phyloP scores from a whole-genome alignment of 2,329 filamentous ascomycete species.

The Oidium heveae region DNA sequence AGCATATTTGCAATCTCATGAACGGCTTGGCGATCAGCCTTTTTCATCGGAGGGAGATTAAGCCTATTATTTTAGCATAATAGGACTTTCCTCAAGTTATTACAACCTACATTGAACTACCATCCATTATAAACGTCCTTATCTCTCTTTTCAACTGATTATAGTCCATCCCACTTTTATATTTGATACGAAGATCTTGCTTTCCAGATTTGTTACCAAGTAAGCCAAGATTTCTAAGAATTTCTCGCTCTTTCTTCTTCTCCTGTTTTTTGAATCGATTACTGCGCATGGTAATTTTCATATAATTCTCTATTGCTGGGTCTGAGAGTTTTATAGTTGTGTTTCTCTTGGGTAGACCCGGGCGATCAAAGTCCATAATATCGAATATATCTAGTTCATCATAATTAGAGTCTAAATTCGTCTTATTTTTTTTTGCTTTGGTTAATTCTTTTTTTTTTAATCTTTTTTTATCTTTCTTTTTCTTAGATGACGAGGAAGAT shows the following conservation, averaged over 20 bases:
- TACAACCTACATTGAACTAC: conserved; percentile 32
- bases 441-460: conserved; percentile 7
- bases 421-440: conserved; percentile 19
- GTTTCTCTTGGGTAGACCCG: conserved; percentile 33
- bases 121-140: conserved; percentile 38
- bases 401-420: conserved; percentile 22
- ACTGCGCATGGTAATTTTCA: conserved; percentile 35
- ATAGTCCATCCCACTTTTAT: conserved; percentile 44
- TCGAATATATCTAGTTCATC: conserved; percentile 42
- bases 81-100: neutral
- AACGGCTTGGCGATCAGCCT: conserved; percentile 47
- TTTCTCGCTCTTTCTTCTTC: conserved; percentile 44
- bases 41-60: conserved; percentile 62
- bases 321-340: conserved; percentile 31
- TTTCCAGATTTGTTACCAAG: conserved; percentile 31
- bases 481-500: neutral
- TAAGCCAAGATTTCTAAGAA: conserved; percentile 37
- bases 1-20: conserved; percentile 57
- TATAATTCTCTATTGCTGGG: conserved; percentile 34
- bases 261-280: conserved; percentile 47
- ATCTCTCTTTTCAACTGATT: conserved; percentile 51
- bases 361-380: conserved; percentile 42
- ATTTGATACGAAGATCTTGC: conserved; percentile 38
- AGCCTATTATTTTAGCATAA: conserved; percentile 23
- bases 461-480: conserved; percentile 3